Conservation (phyloP, 2,329 filamentous ascomycete species). For the Proliferodiscus dingleyae region DNA sequence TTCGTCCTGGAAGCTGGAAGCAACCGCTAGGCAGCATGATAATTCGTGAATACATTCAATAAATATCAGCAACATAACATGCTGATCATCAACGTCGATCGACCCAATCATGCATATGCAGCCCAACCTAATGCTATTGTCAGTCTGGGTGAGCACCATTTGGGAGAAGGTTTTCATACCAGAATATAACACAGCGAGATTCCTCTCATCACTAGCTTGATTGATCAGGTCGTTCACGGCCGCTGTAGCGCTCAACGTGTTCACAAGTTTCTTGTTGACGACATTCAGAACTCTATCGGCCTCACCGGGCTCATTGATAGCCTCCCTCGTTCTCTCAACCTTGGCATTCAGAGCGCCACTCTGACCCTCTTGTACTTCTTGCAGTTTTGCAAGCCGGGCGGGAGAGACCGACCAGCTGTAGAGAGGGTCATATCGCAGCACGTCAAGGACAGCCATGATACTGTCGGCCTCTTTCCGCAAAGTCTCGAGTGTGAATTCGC, state of each 20-base stretch:
- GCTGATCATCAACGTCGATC: not conserved
- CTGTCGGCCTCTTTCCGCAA: constrained; percentile 91
- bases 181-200: constrained; percentile 85
- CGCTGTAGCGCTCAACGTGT: constrained; percentile 87
- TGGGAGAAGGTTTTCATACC: constrained; percentile 27
- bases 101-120: constrained; percentile 38
- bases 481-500: constrained; percentile 93
- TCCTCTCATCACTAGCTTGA: constrained; percentile 87
- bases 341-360: constrained; percentile 35
- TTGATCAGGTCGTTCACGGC: constrained; percentile 97
- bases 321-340: constrained; percentile 33
- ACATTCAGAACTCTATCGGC: constrained; percentile 88
- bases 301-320: constrained; percentile 62
- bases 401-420: constrained; percentile 92
- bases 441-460: constrained; percentile 98
- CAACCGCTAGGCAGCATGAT: not conserved
- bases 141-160: constrained; percentile 2
- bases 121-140: constrained; percentile 42
- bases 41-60: not conserved
- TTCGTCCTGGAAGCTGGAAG: not conserved
- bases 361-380: constrained; percentile 61
- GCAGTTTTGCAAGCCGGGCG: constrained; percentile 58
- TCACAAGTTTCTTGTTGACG: constrained; percentile 92
- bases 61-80: not conserved
- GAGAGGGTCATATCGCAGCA: constrained; percentile 93